Conservation (phyloP, 2,329 filamentous ascomycete genomes). For the Aspergillus sergii region DNA sequence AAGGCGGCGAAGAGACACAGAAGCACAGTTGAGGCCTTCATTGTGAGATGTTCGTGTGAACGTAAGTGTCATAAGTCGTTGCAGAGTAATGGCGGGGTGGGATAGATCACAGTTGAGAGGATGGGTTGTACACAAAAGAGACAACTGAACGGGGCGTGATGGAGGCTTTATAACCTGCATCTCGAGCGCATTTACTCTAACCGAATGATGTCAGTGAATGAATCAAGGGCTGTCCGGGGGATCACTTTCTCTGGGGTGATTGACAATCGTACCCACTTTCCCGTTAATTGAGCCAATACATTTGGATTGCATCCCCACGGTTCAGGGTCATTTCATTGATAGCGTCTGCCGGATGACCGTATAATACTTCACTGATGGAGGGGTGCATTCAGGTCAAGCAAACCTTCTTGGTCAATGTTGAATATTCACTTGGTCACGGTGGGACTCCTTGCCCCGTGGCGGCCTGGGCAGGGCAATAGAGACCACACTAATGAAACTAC, state of each 20-base stretch:
- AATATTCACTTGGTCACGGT: neutral
- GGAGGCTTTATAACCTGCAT: neutral
- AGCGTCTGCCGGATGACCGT: neutral
- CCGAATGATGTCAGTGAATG: neutral
- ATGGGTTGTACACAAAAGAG: neutral
- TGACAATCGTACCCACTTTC: neutral
- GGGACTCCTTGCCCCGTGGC: neutral
- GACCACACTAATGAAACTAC: neutral
- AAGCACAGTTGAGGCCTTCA: neutral
- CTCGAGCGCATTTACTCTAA: neutral
- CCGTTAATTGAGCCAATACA: neutral
- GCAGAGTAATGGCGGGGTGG: no score
- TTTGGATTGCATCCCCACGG: neutral
- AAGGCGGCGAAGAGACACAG: neutral
- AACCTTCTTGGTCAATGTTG: neutral
- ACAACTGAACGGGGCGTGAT: neutral
- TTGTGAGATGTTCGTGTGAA: neutral
- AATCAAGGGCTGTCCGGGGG: neutral
- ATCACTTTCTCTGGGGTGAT: neutral
- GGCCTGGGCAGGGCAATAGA: neutral
- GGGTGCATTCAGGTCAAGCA: neutral
- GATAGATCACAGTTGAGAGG: no score
- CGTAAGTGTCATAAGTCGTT: neutral
- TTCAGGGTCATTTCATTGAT: neutral
- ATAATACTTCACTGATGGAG: neutral